Conservation (phyloP, 805 yeast species). For the Metschnikowia hibisci region DNA sequence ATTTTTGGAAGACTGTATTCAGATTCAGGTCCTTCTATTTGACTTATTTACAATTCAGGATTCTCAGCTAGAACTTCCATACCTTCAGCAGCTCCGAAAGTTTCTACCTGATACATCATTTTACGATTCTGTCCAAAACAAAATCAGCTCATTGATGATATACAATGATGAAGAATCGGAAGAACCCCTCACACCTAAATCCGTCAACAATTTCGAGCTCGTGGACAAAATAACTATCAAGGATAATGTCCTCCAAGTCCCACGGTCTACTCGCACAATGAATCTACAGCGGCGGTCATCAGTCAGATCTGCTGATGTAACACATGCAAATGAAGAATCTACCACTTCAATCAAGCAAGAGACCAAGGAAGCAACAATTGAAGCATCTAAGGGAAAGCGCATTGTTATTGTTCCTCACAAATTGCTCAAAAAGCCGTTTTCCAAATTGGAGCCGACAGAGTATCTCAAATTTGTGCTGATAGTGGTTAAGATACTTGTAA, state of each 20-base stretch:
- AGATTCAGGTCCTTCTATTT: conserved; percentile 14
- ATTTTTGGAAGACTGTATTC: conserved; percentile 23
- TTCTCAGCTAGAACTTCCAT: conserved; percentile 16
- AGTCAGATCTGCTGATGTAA: not conserved
- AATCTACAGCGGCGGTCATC: conserved; percentile 15
- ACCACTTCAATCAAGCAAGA: not conserved
- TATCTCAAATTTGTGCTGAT: conserved; percentile 34
- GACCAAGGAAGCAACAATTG: not conserved
- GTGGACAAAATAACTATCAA: conserved; percentile 14
- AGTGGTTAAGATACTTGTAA: conserved; percentile 34
- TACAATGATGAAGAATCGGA: conserved; percentile 7
- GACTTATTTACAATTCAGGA: conserved; percentile 14
- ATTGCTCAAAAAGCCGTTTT: conserved; percentile 39
- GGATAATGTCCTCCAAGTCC: conserved; percentile 14
- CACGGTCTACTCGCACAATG: conserved; percentile 16
- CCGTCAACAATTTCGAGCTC: not conserved
- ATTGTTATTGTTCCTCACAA: conserved; percentile 39
- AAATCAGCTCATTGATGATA: conserved; percentile 28
- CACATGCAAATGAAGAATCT: not conserved
- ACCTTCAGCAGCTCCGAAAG: conserved; percentile 16
- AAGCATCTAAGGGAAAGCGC: conserved; percentile 17
- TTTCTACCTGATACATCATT: conserved; percentile 23
- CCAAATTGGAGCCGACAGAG: conserved; percentile 34
- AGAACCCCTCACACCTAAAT: not conserved
- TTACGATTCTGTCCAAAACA: conserved; percentile 30